Evolutionary conservation across 176 grass and related monocot genomes (phyloP), one percentile per base, ranked within the genome.

Genomic region (Hordeum marinum): DNA sequence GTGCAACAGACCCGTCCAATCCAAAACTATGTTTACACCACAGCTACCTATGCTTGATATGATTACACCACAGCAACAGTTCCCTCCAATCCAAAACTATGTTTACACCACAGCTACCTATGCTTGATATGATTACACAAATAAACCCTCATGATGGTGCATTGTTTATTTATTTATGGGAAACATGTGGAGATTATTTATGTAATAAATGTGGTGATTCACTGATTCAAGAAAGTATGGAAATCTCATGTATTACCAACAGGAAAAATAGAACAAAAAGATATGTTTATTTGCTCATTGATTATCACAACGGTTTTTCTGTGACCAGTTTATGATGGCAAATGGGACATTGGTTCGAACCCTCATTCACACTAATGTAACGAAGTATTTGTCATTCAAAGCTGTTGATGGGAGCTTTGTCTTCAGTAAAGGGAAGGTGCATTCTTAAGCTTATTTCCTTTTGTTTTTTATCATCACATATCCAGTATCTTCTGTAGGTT

Each of bases 331-430:
- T 83, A 97, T 94, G 90, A 97, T 97, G 95, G 95, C 95, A 82
- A 98, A 94, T 84, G 95, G 92, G 37, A 98, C 79, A 66, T 91
- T 98, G 90, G 92, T 97, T 55, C 90, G 92, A 45, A 91, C 90
- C 60, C 90, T 98, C 67, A 93, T 95, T 75, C 93, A 93, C 80
- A 98, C 95, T 77, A 77, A 92, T 50, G 95, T 98, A 14, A 93
- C 93, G 21, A 98, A 95, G 82, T 98, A 98, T 64, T 83, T 98
- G 42, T 91, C 91, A 62, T 98, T 98, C 76, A 98, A 98, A 89
- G 91, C 93, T 78, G 91, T 95, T 60, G 93, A 98, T 88, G 95
- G 95, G 42, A 94, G 95, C 90, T 91, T 90, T 14, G 95, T 98
- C 72, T 94, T 94, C 81, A 98, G 93, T 72, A 95, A 93, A 92